Conservation (phyloP, 1,139 yeast species). For the Nakaseomyces bracarensis region DNA sequence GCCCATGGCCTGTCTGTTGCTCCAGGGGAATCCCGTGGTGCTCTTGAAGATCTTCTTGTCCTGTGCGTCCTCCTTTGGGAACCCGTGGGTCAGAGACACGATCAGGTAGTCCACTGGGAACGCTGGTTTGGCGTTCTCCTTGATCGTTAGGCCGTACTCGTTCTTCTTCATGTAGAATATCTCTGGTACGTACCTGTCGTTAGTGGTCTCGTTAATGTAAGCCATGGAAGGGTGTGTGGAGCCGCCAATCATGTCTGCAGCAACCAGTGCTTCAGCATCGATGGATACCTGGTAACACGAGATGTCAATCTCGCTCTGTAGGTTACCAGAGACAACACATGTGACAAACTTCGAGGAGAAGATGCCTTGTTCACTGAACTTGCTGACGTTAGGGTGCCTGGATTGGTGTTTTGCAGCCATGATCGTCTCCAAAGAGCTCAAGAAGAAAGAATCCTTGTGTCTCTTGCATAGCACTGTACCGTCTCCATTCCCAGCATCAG, state of each 20-base stretch:
- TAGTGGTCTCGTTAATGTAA: constrained; percentile 64
- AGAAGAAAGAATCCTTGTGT: constrained; percentile 83
- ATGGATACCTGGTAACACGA: constrained; percentile 84
- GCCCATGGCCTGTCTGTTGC: constrained; percentile 70
- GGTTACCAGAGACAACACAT: constrained; percentile 84
- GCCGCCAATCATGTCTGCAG: constrained; percentile 78
- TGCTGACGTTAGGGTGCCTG: constrained; percentile 54
- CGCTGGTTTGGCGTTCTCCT: constrained; percentile 86
- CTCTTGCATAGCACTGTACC: constrained; percentile 90
- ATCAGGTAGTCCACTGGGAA: constrained; percentile 90
- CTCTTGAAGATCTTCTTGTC: constrained; percentile 34
- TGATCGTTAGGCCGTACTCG: constrained; percentile 82
- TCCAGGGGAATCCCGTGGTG: constrained; percentile 53
- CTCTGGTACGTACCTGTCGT: constrained; percentile 84
- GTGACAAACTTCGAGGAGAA: constrained; percentile 90
- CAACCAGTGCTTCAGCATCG: constrained; percentile 78
- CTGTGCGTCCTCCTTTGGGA: constrained; percentile 60
- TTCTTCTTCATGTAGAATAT: constrained; percentile 77
- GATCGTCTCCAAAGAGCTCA: constrained; percentile 76
- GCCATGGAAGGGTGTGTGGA: constrained; percentile 88
- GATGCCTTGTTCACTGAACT: constrained; percentile 55
- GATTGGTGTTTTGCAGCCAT: constrained; percentile 78
- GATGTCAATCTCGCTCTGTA: constrained; percentile 81
- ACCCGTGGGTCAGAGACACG: constrained; percentile 87
- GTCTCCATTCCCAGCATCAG: constrained; percentile 78